Evolutionary conservation across 2,329 filamentous ascomycete species (phyloP).

Genomic region (Ascochyta fabae): DNA sequence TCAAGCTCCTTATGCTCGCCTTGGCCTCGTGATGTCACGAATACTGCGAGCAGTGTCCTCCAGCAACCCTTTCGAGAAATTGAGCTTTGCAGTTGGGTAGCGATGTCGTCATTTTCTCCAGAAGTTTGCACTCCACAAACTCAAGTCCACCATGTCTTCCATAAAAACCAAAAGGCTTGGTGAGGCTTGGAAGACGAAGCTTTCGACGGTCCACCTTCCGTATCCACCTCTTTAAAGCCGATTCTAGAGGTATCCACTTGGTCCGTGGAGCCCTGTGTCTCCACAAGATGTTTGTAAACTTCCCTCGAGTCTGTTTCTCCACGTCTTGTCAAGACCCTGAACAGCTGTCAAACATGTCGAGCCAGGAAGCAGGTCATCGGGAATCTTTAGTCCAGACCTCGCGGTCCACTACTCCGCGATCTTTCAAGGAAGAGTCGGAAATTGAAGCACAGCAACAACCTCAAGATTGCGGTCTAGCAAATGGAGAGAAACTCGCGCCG

Average conservation of each 20-base stretch:
- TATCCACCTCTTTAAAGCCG: slow-evolving; percentile 5
- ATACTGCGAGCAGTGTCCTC: background rate
- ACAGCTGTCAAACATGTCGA: slow-evolving; percentile 5
- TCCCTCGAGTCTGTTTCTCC: background rate
- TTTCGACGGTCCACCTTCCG: slow-evolving; percentile 5
- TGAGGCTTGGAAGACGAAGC: slow-evolving; percentile 14
- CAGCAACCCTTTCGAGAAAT: background rate
- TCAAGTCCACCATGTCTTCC: background rate
- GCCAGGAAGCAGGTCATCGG: background rate
- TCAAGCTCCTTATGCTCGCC: slow-evolving; percentile 13
- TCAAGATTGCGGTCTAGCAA: background rate
- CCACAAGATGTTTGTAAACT: slow-evolving; percentile 2
- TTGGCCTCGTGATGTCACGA: slow-evolving; percentile 22
- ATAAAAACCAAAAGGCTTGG: slow-evolving; percentile 1
- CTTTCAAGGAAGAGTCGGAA: slow-evolving; percentile 3
- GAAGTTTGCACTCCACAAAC: background rate
- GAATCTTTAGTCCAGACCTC: slow-evolving; percentile 1
- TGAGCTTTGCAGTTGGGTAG: background rate
- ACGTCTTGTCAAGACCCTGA: background rate
- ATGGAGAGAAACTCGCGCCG: slow-evolving; percentile 1
- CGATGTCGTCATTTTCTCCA: slow-evolving; percentile 11
- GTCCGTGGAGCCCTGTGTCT: slow-evolving; percentile 1
- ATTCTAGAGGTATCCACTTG: slow-evolving; percentile 7
- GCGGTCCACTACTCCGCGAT: slow-evolving; percentile 3
- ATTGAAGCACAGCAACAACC: background rate